phyloP scores from a whole-genome alignment of 202 grass and related monocot species.

The Panicum hallii region DNA sequence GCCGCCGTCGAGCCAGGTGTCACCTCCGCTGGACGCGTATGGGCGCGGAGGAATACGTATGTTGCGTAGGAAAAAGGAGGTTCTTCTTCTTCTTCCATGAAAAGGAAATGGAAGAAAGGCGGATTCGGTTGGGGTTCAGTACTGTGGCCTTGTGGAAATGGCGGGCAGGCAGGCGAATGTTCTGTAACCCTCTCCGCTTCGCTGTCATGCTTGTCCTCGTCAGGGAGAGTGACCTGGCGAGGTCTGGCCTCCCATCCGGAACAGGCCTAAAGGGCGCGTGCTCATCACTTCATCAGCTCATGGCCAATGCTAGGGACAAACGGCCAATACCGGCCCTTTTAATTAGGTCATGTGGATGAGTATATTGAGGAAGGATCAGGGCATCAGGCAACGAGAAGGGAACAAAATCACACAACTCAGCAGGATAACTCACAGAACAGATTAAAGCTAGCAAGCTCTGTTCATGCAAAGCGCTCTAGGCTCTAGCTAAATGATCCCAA shows the following conservation, averaged over 20 bases:
- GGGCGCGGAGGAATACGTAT: not conserved
- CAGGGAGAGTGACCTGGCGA: conserved; percentile 9
- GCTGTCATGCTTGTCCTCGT: conserved; percentile 36
- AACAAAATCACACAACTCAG: conserved; percentile 32
- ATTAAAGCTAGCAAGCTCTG: not conserved
- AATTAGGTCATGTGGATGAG: conserved; percentile 6
- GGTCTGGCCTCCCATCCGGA: not conserved
- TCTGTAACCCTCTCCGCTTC: conserved; percentile 38
- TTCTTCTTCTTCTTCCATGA: not conserved
- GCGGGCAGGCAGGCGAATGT: conserved; percentile 34
- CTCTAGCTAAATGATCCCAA: not conserved
- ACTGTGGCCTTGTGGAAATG: not conserved
- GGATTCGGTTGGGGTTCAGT: not conserved
- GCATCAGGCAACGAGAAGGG: not conserved
- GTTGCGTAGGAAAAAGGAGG: not conserved
- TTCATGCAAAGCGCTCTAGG: not conserved
- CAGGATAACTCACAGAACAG: not conserved
- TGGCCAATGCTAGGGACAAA: not conserved
- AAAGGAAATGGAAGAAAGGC: not conserved
- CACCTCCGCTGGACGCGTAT: not conserved
- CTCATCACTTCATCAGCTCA: too few relatives aligned
- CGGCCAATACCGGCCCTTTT: not conserved
- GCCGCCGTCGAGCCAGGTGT: conserved; percentile 33
- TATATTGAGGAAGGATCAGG: not conserved
- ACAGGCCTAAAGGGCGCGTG: too few relatives aligned